phyloP scores from a whole-genome alignment of 2,329 filamentous ascomycete genomes.

The Thielaviopsis musarum region DNA sequence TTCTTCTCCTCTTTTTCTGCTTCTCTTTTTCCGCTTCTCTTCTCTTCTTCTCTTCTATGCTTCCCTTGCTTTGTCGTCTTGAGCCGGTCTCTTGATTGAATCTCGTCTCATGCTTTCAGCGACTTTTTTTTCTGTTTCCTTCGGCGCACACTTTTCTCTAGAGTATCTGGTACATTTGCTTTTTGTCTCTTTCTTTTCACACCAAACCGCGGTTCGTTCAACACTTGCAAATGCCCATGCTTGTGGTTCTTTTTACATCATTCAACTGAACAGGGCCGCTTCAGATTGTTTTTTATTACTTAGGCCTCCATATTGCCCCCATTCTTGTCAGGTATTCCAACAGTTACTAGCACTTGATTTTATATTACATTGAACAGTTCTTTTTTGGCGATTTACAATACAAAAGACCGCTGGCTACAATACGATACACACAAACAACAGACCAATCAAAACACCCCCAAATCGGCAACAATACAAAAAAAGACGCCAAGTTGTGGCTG shows the following conservation, averaged over 20 bases:
- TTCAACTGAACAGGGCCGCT: not conserved
- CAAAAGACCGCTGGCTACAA: not conserved
- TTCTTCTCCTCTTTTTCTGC: not conserved
- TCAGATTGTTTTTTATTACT: not conserved
- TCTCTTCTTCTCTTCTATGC: not conserved
- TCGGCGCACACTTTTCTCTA: too few relatives aligned
- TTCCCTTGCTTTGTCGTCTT: too few relatives aligned
- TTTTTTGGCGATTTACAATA: not conserved
- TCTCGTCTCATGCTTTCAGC: not conserved
- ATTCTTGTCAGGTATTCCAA: too few relatives aligned
- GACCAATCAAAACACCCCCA: too few relatives aligned
- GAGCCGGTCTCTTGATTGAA: not conserved
- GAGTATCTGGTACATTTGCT: not conserved
- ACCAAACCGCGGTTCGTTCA: not conserved
- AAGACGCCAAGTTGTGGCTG: too few relatives aligned
- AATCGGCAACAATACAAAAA: too few relatives aligned
- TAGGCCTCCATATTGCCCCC: not conserved
- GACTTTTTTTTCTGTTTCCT: too few relatives aligned
- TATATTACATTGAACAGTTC: too few relatives aligned
- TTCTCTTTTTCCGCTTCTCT: not conserved
- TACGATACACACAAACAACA: too few relatives aligned
- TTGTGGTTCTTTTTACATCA: not conserved
- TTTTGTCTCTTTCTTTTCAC: not conserved
- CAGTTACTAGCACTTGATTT: too few relatives aligned
- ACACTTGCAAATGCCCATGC: not conserved